Base-by-base conservation (phyloP, 495 filamentous ascomycete genomes). In the Trichocladium uniseriatum region DNA sequence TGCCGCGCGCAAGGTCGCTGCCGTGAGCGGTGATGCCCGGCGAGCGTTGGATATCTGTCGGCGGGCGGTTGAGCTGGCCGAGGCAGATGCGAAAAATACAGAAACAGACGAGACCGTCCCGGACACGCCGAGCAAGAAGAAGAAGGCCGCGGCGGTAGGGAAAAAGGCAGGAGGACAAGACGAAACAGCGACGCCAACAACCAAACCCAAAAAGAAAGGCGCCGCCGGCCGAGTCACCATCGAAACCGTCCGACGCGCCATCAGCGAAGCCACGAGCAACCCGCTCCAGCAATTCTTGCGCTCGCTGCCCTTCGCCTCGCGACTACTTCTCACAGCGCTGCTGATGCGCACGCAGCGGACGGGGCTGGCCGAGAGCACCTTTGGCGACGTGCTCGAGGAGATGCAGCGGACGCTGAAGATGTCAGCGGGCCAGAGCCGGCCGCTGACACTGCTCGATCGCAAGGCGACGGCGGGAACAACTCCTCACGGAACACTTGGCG, bases 41-140 rank as follows among this genome's bases (percentile, higher is more conserved):
- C 80, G 94, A 20, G 91, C 90, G 3, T 71, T 99, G 7, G 94
- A 99, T 59, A 97, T 99, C 41, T 99, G 94, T 61, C 79, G 94
- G 1, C 80, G 94, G 42, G 94, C 94, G 2, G 92, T 99, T 7
- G 94, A 99, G 64, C 80, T 99, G 16, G 92, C 92, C 10, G 94
- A 99, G 64, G 76, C 84, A 42, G 80, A 88, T 27, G 66, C 70
- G 18, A 48, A 41, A 13, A 29, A 29, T 5, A 29, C 27, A 29
- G 27, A 5, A 29, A 10, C 27, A 29, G 31, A 10, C 7, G 10
- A 2, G 13, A 32, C 31, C 15, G 60, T 58, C 36, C 69, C 71
- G 5, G 45, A 55, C 9, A 72, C 71, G 6, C 69, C 71, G n/a
- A 70, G 62, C 56, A 73, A 69, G 21, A 42, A 19, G 28, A 51